These are phyloP conservation scores for Hypoxylon subgilvum DNA, from an alignment of 495 filamentous ascomycete species.

Conservation along the genomic window DNA sequence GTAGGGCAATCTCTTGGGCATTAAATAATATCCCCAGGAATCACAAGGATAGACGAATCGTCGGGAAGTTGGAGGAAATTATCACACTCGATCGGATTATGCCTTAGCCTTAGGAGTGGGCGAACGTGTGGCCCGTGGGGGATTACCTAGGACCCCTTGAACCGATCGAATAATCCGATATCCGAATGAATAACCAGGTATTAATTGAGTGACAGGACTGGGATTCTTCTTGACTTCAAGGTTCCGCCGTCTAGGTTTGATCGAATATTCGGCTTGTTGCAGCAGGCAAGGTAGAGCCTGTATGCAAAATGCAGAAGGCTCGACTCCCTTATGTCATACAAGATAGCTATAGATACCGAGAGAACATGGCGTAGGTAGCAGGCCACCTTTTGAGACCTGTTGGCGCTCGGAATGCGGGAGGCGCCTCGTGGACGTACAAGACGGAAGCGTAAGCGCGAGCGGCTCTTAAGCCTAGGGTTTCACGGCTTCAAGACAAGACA, in stretches of 20 bases:
- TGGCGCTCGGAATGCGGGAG: slow-evolving; percentile 21
- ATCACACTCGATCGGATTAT: slow-evolving; percentile 39
- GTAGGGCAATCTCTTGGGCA: slow-evolving; percentile 2
- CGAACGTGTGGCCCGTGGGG: slow-evolving; percentile 20
- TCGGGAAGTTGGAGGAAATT: slow-evolving; percentile 27
- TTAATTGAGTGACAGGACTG: not conserved
- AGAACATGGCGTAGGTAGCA: not conserved
- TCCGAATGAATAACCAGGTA: not conserved
- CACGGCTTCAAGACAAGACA: slow-evolving; percentile 27
- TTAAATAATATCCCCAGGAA: slow-evolving; percentile 16
- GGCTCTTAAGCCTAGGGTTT: slow-evolving; percentile 21
- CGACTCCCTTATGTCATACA: slow-evolving; percentile 4
- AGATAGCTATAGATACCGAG: not conserved
- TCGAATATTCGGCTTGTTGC: slow-evolving; percentile 1
- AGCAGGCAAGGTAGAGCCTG: not conserved
- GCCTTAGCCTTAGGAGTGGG: slow-evolving; percentile 24
- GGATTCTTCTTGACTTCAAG: slow-evolving; percentile 1
- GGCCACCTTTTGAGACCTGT: slow-evolving; percentile 2
- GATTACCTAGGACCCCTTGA: slow-evolving; percentile 13
- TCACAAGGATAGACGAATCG: slow-evolving; percentile 30
- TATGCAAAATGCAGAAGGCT: not conserved
- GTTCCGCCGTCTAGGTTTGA: not conserved
- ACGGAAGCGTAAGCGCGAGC: slow-evolving; percentile 28
- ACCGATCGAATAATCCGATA: slow-evolving; percentile 11
- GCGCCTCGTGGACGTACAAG: slow-evolving; percentile 19